Base-by-base conservation (phyloP, 331 rosid genomes). In the Phaseolus coccineus region DNA sequence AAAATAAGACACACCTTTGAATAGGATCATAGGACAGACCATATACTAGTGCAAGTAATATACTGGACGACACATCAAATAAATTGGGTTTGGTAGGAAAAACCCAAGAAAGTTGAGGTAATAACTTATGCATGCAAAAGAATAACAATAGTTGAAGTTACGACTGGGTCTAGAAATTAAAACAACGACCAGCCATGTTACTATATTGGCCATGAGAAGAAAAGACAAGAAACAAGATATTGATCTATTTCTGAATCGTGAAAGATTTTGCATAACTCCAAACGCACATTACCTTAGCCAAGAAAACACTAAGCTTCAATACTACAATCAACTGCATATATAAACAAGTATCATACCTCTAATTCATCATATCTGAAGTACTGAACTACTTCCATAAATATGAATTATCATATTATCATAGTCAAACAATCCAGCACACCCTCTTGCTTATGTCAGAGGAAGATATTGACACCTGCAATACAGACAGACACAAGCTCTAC, bases 381-480 rank as follows among this genome's bases (percentile, higher is more conserved):
- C 69, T 70, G 53, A 48, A 64, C 79, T 52, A 52, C 16, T 73
- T 5, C 74, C 69, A 61, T 61, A 61, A 46, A 46, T 28, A 71
- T 11, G 61, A 52, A 61, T 31, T 79, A 79, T 51, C 53, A 77
- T 16, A 61, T 31, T 79, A 79, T 51, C 53, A 77, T 16, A 9
- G 61, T 73, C 52, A 79, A 53, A 48, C 4, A 22, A 40, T 16
- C 69, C 55, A 25, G 62, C 48, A 8, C 10, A 80, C 48, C 75
- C 59, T 44, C 35, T 35, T 81, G 69, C 16, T 44, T 11, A 58
- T 24, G 71, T 58, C 25, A 77, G 22, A 19, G 74, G 47, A 66
- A 62, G 55, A 19, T 4, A 27, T 73, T 77, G 35, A 77, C 27
- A 51, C 85, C 79, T 42, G 85, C 87, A 73, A 85, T 74, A 77